Conservation (phyloP, 805 yeast genomes). For the Wickerhamiella sorbophila region DNA sequence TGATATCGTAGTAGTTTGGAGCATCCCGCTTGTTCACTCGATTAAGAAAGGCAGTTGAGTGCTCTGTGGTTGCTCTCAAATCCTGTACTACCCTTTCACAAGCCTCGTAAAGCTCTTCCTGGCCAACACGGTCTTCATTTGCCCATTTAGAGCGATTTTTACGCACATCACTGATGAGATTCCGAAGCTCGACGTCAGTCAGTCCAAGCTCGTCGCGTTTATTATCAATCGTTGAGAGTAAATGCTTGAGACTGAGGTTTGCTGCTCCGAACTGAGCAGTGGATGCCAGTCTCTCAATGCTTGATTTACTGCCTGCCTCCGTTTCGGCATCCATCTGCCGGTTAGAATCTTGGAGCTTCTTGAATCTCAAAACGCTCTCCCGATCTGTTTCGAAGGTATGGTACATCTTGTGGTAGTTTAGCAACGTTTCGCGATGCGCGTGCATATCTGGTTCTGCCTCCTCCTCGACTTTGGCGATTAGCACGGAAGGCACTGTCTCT, state of each 20-base stretch:
- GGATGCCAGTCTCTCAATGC: conserved; percentile 11
- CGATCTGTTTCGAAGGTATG: conserved; percentile 54
- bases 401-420: conserved; percentile 42
- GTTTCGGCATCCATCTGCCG: conserved; percentile 35
- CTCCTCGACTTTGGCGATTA: conserved; percentile 12
- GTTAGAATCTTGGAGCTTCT: conserved; percentile 70
- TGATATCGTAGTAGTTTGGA: conserved; percentile 83
- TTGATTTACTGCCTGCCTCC: conserved; percentile 8
- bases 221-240: conserved; percentile 62
- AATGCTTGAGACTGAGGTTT: conserved; percentile 61
- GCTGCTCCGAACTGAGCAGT: conserved; percentile 55
- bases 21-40: conserved; percentile 97
- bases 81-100: conserved; percentile 91
- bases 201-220: conserved; percentile 59
- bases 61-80: conserved; percentile 83
- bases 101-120: conserved; percentile 93
- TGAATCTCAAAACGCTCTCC: conserved; percentile 59
- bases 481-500: conserved; percentile 11
- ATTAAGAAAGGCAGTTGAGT: conserved; percentile 88
- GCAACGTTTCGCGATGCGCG: conserved; percentile 22
- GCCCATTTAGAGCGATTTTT: conserved; percentile 97
- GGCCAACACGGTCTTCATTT: conserved; percentile 86
- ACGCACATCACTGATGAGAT: conserved; percentile 79
- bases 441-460: conserved; percentile 14
- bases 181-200: conserved; percentile 71